A percentile compares a stretch with the other conserved stretches of the same genome.
phyloP scores from a whole-genome alignment of 768 basidiomycete genomes.

The Macrolepiota fuliginosa region DNA sequence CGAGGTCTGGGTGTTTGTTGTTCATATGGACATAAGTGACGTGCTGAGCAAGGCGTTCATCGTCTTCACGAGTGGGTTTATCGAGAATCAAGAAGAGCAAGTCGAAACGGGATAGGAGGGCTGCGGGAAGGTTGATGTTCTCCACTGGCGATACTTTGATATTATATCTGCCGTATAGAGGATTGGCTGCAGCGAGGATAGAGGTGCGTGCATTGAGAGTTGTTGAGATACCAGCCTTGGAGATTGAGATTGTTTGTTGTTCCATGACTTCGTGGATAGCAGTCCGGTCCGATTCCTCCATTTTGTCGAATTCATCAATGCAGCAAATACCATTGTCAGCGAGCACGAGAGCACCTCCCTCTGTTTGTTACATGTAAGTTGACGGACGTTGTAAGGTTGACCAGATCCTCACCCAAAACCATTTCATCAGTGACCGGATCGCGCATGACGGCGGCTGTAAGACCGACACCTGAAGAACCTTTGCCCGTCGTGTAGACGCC shows the following conservation, averaged over 20 bases:
- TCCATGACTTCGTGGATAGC: conserved; percentile 99
- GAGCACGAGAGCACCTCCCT: conserved; percentile 98
- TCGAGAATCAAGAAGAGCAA: conserved; percentile 95
- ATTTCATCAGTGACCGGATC: conserved; percentile 99
- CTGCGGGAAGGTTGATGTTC: conserved; percentile 98
- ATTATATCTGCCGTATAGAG: conserved; percentile 97
- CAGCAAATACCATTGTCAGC: conserved; percentile 99
- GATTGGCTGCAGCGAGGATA: conserved; percentile 97
- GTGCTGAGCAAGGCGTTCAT: conserved; percentile 94
- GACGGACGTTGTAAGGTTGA: background rate
- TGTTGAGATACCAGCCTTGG: conserved; percentile 98
- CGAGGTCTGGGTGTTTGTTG: conserved; percentile 82
- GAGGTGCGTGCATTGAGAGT: conserved; percentile 97
- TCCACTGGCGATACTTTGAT: conserved; percentile 97
- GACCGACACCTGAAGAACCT: conserved; percentile 97
- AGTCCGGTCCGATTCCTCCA: conserved; percentile 97
- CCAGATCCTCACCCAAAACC: conserved; percentile 77
- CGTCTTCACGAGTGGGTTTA: conserved; percentile 92
- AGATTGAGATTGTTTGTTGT: conserved; percentile 99
- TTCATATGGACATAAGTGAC: conserved; percentile 99
- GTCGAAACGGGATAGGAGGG: conserved; percentile 94
- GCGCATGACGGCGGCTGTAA: conserved; percentile 98
- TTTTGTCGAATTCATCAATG: conserved; percentile 99
- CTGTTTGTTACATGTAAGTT: conserved; percentile 37
- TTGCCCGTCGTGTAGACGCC: conserved; percentile 98